Conservation (phyloP, 2,329 filamentous ascomycete species). For the Ophiostoma novo-ulmi region DNA sequence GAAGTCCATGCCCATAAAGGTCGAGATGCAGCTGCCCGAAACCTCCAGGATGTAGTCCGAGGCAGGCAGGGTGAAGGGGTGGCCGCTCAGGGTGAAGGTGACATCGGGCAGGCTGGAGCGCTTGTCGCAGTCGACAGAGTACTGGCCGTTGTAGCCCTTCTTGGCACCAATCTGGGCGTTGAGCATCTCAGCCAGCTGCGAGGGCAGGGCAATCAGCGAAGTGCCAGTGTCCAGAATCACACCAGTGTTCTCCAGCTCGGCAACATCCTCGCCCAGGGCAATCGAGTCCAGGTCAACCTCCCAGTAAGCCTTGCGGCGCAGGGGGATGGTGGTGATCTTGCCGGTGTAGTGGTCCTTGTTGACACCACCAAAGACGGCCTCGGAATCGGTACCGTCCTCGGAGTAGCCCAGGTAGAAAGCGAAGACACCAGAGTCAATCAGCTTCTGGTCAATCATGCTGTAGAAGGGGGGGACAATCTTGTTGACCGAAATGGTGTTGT, state of each 20-base stretch:
- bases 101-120: conserved; percentile 81
- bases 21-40: conserved; percentile 91
- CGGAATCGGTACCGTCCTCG: conserved; percentile 67
- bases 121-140: conserved; percentile 84
- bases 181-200: conserved; percentile 85
- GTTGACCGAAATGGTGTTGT: conserved; percentile 96
- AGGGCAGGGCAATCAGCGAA: conserved; percentile 91
- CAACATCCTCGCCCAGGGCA: conserved; percentile 76
- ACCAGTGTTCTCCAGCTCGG: conserved; percentile 89
- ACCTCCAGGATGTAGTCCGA: conserved; percentile 96
- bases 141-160: conserved; percentile 97
- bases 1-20: conserved; percentile 95
- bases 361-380: conserved; percentile 84
- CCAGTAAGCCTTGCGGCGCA: conserved; percentile 99
- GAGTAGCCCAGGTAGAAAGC: conserved; percentile 88
- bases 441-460: conserved; percentile 83
- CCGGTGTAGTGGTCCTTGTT: conserved; percentile 76
- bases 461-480: conserved; percentile 92
- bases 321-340: conserved; percentile 85
- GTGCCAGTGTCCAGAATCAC: conserved; percentile 98
- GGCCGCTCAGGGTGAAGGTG: conserved; percentile 80
- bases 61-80: conserved; percentile 85
- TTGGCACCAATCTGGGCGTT: conserved; percentile 97
- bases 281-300: conserved; percentile 95
- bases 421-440: conserved; percentile 89